Base-by-base conservation (phyloP, 306 rosid species). In the Cucumis hystrix region DNA sequence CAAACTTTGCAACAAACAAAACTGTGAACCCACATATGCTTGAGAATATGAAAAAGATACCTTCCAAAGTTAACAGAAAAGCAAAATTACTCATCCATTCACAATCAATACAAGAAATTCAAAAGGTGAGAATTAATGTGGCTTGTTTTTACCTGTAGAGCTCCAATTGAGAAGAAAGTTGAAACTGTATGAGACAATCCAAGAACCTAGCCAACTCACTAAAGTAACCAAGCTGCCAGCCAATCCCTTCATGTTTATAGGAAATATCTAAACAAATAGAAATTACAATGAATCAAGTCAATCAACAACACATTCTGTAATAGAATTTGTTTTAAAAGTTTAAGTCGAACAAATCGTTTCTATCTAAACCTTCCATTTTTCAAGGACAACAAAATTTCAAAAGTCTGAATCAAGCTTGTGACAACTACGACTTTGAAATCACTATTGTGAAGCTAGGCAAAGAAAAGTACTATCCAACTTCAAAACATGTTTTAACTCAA, bases 211-310 rank as follows among this genome's bases (percentile, higher is more conserved):
- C 96, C 94, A 91, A 79, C 80, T 86, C 39, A 85, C 81, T 75
- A 89, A 82, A 39, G 91, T 86, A 74, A 89, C 87, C 21, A 91
- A 82, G 82, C 98, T 93, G 72, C 98, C 98, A 20, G 93, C 97
- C 41, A 89, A 85, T 0, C 97, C 97, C 80, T 93, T 89, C 83
- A 88, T 82, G 79, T 89, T 91, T 59, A 91, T 84, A 4, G 98
- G 96, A 83, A 91, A 89, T 83, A 91, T 91, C 97, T 91, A 91
- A 40, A 25, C 55, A 10, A 81, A 0, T 64, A 65, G 55, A 39
- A 51, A 72, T 40, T 12, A 8, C 16, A 76, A 59, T 21, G 18
- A 20, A 68, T 41, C 37, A 69, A 67, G 23, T 67, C 51, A 17
- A 21, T 43, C 15, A 58, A 18, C 37, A 47, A 37, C 25, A 65